Percentiles rank a stretch among this genome's conserved stretches.
phyloP scores from a whole-genome alignment of 1,284 basidiomycete species.

The Rugosomyces carneus region DNA sequence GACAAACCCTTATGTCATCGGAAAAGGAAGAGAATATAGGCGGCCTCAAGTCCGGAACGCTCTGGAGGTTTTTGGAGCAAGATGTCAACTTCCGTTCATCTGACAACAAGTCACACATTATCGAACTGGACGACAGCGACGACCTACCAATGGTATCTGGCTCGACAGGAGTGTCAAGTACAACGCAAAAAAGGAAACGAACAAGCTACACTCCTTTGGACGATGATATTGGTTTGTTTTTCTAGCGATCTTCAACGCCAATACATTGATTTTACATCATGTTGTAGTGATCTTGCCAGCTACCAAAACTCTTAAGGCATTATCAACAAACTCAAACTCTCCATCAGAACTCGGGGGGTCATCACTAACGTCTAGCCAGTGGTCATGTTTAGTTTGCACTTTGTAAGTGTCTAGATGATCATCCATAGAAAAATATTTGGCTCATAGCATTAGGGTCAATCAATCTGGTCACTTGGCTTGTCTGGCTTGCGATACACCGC shows the following conservation, averaged over 20 bases:
- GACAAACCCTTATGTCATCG: constrained; percentile 39
- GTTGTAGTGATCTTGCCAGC: constrained; percentile 4
- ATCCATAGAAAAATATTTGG: too few species aligned
- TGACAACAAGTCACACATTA: background rate
- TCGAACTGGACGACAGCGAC: constrained; percentile 18
- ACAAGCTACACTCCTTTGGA: constrained; percentile 5
- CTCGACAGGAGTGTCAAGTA: constrained; percentile 22
- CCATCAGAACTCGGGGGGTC: background rate
- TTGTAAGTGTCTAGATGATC: constrained; percentile 42
- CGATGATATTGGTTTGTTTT: constrained; percentile 4
- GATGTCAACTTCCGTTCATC: constrained; percentile 38
- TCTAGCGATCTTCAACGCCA: background rate
- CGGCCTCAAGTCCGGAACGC: constrained; percentile 25
- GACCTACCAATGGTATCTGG: constrained; percentile 26
- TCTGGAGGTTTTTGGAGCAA: constrained; percentile 39
- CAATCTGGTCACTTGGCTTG: too few species aligned
- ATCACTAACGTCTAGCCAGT: constrained; percentile 18
- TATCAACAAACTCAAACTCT: background rate
- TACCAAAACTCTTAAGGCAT: constrained; percentile 4
- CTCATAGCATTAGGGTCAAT: too few species aligned
- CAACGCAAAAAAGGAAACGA: constrained; percentile 13
- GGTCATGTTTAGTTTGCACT: constrained; percentile 51
- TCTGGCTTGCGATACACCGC: too few species aligned
- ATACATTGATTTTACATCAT: background rate
- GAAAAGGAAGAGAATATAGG: constrained; percentile 33